phyloP scores from a whole-genome alignment of 441 rosid species.

The Hura crepitans region DNA sequence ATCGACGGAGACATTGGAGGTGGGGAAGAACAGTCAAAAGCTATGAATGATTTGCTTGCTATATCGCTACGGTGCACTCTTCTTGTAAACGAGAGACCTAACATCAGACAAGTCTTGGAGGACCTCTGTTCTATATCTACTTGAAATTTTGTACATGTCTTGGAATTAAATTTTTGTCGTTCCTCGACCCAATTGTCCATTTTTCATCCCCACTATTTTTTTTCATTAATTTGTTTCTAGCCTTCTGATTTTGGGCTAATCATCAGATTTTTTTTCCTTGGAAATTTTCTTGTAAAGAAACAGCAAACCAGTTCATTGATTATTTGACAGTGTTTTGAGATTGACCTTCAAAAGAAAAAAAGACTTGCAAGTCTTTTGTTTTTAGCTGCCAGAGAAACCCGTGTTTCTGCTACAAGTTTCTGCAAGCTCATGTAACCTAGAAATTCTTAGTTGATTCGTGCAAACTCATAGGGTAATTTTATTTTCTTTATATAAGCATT shows the following conservation, averaged over 20 bases:
- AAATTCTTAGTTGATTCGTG: too few species aligned
- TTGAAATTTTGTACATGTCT: conserved; percentile 75
- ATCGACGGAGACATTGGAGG: conserved; percentile 79
- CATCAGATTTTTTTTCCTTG: conserved; percentile 24
- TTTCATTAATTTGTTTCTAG: conserved; percentile 41
- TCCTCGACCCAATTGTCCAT: conserved; percentile 44
- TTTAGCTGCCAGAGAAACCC: neutral
- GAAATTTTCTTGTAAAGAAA: conserved; percentile 52
- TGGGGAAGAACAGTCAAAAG: conserved; percentile 74
- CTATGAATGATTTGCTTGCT: conserved; percentile 83
- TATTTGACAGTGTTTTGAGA: conserved; percentile 50
- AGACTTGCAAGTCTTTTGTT: conserved; percentile 25
- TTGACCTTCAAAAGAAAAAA: conserved; percentile 36
- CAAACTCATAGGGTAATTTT: too few species aligned
- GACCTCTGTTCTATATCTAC: conserved; percentile 59
- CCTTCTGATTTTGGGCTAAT: conserved; percentile 48
- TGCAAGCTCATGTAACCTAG: too few species aligned
- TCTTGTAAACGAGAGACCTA: conserved; percentile 86
- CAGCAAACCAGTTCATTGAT: conserved; percentile 48
- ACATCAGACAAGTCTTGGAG: conserved; percentile 76
- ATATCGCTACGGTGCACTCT: conserved; percentile 79
- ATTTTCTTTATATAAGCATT: too few species aligned
- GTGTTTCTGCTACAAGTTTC: too few species aligned
- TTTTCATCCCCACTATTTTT: conserved; percentile 20
- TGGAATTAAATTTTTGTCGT: conserved; percentile 50